Evolutionary conservation across 2,329 filamentous ascomycete species (phyloP).

Genomic region (Lasiodiplodia sp.): DNA sequence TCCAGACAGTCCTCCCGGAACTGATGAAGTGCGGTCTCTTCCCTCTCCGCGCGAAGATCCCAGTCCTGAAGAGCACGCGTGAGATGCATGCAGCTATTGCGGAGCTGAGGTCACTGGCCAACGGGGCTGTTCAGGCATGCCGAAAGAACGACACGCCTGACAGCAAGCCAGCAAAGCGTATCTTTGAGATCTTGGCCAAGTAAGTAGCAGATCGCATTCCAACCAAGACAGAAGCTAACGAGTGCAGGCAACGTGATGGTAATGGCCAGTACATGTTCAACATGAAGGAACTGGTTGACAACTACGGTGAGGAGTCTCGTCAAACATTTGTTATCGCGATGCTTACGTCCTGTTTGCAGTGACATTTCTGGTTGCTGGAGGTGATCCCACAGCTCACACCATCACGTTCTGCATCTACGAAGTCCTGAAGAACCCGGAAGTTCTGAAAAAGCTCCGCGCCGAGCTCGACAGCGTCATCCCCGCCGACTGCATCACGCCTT

Average conservation of each 20-base stretch:
- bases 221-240: background rate
- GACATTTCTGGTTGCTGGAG: background rate
- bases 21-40: background rate
- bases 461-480: background rate
- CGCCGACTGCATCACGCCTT: background rate
- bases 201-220: background rate
- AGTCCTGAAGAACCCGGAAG: background rate
- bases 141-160: background rate
- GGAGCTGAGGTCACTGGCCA: background rate
- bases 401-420: background rate
- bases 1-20: background rate
- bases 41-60: background rate
- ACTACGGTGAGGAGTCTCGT: background rate
- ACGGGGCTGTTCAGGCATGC: background rate
- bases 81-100: background rate
- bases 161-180: background rate
- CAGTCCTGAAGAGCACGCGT: background rate
- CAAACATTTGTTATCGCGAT: background rate
- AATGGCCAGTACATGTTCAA: background rate
- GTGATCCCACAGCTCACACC: background rate
- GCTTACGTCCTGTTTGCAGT: background rate
- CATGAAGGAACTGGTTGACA: background rate
- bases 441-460: background rate
- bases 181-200: background rate
- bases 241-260: background rate